Conservation (phyloP, 176 grass and related monocot genomes). For the maize (Zea mays) region Zm-B73-REFERENCE-NAM-5.0 NC_050103.1:23265501-23266000, state of each 20-base stretch:
- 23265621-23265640: constrained; percentile 19
- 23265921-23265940: background rate
- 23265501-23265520: background rate
- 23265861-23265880: constrained; percentile 18
- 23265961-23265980: constrained; percentile 10
- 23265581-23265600: constrained; percentile 7
- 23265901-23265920: background rate
- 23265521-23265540: constrained; percentile 7
- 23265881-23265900: constrained; percentile 13
- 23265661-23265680: constrained; percentile 19
- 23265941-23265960: constrained; percentile 3
- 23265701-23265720: background rate
- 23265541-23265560: background rate
- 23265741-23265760: constrained; percentile 24
- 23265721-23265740: background rate
- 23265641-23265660: constrained; percentile 23
- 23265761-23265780: constrained; percentile 21
- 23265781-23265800: background rate
- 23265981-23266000: background rate
- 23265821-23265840: background rate
- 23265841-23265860: background rate
- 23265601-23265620: constrained; percentile 16
- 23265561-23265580: constrained; percentile 15
- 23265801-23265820: background rate
- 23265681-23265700: background rate